Evolutionary conservation across 768 basidiomycete genomes (phyloP), one percentile per base, ranked within the genome.

Genomic region (Rhodocollybia butyracea): DNA sequence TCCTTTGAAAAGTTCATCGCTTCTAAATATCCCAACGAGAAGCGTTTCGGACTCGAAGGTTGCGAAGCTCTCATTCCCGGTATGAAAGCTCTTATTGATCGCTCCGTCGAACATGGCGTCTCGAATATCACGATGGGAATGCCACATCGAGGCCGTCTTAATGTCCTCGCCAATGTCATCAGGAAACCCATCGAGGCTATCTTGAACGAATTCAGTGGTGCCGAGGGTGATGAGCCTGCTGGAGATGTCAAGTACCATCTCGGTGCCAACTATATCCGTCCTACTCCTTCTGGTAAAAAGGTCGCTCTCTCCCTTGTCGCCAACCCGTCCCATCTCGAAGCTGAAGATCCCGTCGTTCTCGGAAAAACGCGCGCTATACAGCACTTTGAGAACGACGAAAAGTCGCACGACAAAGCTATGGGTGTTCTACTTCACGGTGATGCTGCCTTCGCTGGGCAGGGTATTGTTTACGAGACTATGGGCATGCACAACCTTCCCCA

Each of bases 211-310:
- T 98, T 98, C 70, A 83, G 86, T 10, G 94, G 94, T 6, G 79
- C 79, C 15, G 80, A 81, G 52, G 77, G 78, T 31, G 86, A 88
- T 58, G 84, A 88, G 64, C 90, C 86, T 17, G 94, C 92, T 61
- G 97, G 97, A 59, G 97, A 99, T 69, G 97, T 99, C 73, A 99
- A 99, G 71, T 99, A 99, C 74, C 93, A 99, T 75, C 82, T 99
- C 50, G 97, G 97, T 62, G 97, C 97, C 62, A 98, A 99, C 75
- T 99, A 98, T 65, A 89, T 98, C 56, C 86, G 97, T 22, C 97
- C 97, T 19, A 99, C 97, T 2, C 97, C 97, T 5, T 93, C 90
- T 27, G 97, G 97, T 60, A 99, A 96, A 81, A 94, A 95, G 69
- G 97, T 99, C 43, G 86, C 95, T 0, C 84, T 99, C 11, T 98